Percentiles rank a stretch among this genome's conserved stretches.
Conservation (phyloP, 768 basidiomycete species). For the Lentinula sp. region DNA sequence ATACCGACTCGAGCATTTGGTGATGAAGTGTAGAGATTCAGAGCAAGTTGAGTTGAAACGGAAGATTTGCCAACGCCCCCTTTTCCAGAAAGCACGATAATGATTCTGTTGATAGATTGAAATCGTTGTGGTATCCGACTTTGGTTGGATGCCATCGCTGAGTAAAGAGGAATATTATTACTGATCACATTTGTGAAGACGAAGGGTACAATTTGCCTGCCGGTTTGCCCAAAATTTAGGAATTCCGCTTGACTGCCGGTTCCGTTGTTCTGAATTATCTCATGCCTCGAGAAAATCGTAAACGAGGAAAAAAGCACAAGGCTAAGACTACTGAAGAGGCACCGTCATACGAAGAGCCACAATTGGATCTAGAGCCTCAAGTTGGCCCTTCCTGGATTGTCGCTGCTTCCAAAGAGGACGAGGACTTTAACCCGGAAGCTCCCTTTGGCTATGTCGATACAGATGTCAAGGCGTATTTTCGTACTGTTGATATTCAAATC, state of each 20-base stretch:
- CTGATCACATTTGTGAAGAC: neutral
- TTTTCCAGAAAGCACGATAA: constrained; percentile 94
- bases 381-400: constrained; percentile 71
- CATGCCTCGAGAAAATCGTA: constrained; percentile 74
- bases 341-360: constrained; percentile 14
- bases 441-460: constrained; percentile 89
- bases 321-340: constrained; percentile 28
- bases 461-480: constrained; percentile 90
- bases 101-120: constrained; percentile 69
- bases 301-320: constrained; percentile 73
- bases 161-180: neutral
- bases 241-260: neutral
- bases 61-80: constrained; percentile 99
- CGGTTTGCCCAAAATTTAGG: neutral
- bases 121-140: constrained; percentile 68
- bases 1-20: constrained; percentile 75
- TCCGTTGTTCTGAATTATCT: neutral
- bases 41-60: constrained; percentile 84
- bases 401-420: constrained; percentile 26
- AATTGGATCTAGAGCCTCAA: constrained; percentile 7
- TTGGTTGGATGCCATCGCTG: constrained; percentile 30
- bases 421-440: constrained; percentile 51
- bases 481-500: constrained; percentile 82
- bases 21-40: constrained; percentile 71
- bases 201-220: neutral